These are phyloP conservation scores for Ascochyta koolunga DNA, from an alignment of 2,329 filamentous ascomycete genomes.

Conservation along the genomic window DNA sequence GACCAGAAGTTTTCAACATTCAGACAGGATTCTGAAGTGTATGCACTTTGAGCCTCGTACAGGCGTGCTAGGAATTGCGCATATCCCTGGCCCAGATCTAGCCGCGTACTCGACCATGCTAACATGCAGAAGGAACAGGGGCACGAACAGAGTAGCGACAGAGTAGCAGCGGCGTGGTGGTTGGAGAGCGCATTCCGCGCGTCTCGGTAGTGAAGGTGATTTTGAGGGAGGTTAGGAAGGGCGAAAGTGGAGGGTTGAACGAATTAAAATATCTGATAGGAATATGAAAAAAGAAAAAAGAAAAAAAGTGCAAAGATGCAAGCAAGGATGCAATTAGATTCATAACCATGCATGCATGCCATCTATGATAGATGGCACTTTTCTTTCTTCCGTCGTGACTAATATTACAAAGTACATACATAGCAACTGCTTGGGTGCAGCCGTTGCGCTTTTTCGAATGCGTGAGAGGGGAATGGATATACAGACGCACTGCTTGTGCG, in stretches of 20 bases:
- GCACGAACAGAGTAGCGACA: no score
- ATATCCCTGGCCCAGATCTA: constrained; percentile 18
- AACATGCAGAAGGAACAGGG: constrained; percentile 20
- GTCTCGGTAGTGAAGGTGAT: no score
- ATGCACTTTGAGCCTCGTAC: constrained; percentile 1
- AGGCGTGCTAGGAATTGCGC: constrained; percentile 3
- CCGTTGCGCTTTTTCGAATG: constrained; percentile 19
- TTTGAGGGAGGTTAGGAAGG: no score
- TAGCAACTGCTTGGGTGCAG: constrained; percentile 1
- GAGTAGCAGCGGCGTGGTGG: no score
- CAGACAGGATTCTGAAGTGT: background rate
- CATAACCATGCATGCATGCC: background rate
- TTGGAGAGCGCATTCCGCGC: no score
- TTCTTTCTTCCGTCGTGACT: constrained; percentile 7
- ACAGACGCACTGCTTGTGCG: background rate
- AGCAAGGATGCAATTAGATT: constrained; percentile 3
- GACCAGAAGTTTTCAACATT: background rate
- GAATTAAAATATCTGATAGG: no score
- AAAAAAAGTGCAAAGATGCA: no score
- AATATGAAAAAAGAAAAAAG: no score
- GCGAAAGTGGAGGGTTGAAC: no score
- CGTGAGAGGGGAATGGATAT: constrained; percentile 22
- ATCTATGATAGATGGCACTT: constrained; percentile 6
- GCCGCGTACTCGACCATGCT: constrained; percentile 31
- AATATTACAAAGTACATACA: constrained; percentile 17